Conservation (phyloP, 169 alveolate species). For the Cryptosporidium meleagridis region DNA sequence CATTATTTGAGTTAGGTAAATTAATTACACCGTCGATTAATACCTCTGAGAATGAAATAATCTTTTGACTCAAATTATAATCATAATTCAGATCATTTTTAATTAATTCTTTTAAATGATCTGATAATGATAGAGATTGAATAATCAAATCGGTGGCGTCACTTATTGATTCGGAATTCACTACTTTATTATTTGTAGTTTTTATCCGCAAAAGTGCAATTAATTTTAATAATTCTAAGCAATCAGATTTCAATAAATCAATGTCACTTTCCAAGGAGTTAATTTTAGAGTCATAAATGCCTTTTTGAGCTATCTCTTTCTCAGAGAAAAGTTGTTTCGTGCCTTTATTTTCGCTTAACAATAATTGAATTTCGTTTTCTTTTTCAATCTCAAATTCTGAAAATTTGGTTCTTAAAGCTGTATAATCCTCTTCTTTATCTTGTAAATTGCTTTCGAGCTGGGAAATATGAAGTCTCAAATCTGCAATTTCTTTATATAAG, state of each 20-base stretch:
- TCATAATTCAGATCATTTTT: not conserved
- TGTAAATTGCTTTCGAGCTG: conserved; percentile 32
- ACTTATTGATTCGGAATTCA: not conserved
- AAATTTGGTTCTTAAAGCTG: not conserved
- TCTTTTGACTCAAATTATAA: not conserved
- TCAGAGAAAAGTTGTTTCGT: not conserved
- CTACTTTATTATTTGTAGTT: not conserved
- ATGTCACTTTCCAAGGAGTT: not conserved
- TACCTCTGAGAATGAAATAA: not conserved
- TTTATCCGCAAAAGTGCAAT: conserved; percentile 9
- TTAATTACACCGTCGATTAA: not conserved
- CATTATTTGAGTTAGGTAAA: not conserved
- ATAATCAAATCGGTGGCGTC: not conserved
- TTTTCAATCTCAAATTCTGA: conserved; percentile 28
- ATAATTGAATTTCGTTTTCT: not conserved
- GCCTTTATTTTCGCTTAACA: conserved; percentile 1
- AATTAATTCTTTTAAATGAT: not conserved
- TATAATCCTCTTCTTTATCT: conserved; percentile 21
- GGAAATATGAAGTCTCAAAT: conserved; percentile 66
- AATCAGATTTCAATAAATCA: conserved; percentile 27
- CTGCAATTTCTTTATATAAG: conserved; percentile 67
- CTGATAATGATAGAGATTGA: conserved; percentile 18
- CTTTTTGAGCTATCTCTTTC: conserved; percentile 1
- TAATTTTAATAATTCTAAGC: conserved; percentile 9
- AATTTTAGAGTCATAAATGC: conserved; percentile 9